phyloP scores from a whole-genome alignment of 805 yeast genomes.

The Hyphopichia homilentoma region DNA sequence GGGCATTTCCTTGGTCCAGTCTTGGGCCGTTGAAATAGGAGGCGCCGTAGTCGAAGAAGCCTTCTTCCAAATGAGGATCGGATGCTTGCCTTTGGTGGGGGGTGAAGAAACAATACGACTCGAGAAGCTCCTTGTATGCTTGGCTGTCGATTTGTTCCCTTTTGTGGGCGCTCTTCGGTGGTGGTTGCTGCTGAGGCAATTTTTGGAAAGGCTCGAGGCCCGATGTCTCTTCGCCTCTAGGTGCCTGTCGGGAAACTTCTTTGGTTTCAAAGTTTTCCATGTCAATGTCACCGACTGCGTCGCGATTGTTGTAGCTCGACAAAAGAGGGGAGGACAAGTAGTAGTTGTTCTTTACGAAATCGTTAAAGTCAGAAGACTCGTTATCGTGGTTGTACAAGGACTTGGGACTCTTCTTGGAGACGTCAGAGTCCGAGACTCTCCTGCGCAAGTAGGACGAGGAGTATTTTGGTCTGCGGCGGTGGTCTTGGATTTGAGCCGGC shows the following conservation, averaged over 20 bases:
- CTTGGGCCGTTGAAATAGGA: too few species aligned
- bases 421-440: constrained; percentile 25
- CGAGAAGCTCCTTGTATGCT: constrained; percentile 53
- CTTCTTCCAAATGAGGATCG: too few species aligned
- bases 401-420: constrained; percentile 4
- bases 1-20: too few species aligned
- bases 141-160: constrained; percentile 42
- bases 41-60: too few species aligned
- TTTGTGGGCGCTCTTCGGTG: constrained; percentile 5
- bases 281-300: constrained; percentile 2
- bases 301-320: constrained; percentile 15
- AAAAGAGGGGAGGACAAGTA: constrained; percentile 36
- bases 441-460: constrained; percentile 35
- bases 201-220: too few species aligned
- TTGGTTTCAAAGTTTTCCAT: neutral
- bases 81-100: too few species aligned
- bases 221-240: neutral
- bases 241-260: neutral
- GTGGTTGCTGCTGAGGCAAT: neutral
- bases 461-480: constrained; percentile 31
- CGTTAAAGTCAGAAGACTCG: constrained; percentile 15
- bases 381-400: constrained; percentile 3
- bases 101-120: constrained; percentile 63
- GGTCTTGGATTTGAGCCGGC: constrained; percentile 12
- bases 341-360: constrained; percentile 31